phyloP scores from a whole-genome alignment of 1,139 yeast genomes.

The Taphrina wiesneri region DNA sequence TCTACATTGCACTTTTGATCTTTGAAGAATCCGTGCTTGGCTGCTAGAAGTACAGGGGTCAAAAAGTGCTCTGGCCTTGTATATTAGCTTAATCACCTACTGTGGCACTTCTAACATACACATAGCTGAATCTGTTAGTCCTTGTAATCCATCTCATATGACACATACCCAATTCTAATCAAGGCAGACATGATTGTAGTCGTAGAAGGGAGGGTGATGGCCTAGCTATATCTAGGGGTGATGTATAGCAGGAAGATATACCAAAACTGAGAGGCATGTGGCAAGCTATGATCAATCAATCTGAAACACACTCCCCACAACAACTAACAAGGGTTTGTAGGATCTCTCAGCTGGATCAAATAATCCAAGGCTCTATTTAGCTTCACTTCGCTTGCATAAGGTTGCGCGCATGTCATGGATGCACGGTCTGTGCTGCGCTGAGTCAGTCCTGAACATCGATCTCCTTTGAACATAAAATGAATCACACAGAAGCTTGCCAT shows the following conservation, averaged over 20 bases:
- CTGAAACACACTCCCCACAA: not conserved
- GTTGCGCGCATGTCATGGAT: no score
- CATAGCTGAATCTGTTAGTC: slow-evolving; percentile 1
- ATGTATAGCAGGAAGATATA: not conserved
- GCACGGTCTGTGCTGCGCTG: no score
- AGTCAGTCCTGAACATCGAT: no score
- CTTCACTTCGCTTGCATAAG: no score
- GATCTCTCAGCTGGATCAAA: no score
- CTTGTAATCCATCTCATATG: not conserved
- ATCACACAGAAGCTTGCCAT: no score
- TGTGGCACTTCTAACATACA: not conserved
- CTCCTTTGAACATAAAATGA: no score
- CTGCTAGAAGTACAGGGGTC: slow-evolving; percentile 78
- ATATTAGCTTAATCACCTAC: not conserved
- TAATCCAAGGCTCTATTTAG: no score
- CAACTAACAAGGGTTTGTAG: no score
- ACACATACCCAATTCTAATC: slow-evolving; percentile 9
- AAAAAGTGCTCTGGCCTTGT: slow-evolving; percentile 77
- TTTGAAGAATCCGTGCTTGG: slow-evolving; percentile 58
- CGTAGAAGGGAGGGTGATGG: not conserved
- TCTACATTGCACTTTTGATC: slow-evolving; percentile 55
- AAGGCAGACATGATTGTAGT: not conserved
- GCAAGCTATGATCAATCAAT: not conserved
- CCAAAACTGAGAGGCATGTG: not conserved
- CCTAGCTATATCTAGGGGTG: no score